Evolutionary conservation across 2,329 filamentous ascomycete genomes (phyloP), one percentile per base, ranked within the genome.

Genomic region (Cryphonectria japonica): DNA sequence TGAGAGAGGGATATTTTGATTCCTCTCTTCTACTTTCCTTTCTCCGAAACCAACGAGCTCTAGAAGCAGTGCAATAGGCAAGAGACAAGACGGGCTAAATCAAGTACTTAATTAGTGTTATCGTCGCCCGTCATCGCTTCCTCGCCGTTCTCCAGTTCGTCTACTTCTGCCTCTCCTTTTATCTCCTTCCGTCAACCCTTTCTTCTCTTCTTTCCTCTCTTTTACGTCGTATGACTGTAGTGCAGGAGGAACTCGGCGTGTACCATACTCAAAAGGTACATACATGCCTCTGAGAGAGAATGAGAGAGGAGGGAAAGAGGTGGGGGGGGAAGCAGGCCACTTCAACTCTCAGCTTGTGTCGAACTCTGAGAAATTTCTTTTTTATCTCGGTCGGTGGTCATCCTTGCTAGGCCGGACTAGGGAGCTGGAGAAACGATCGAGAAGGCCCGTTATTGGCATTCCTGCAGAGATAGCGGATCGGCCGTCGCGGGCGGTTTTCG

Each of bases 391-490:
- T 71, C 61, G 29, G 29, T 14, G 39, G 26, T 34, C 43, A 62
- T 66, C 59, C 29, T 43, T 26, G 52, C 39, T 39, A 46, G 39
- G 19, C 59, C 52, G 52, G 62, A 71, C 54, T 41, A 68, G 66
- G 61, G 61, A 54, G 52, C 32, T 59, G 54, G 16, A 67, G 39
- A 13, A 16, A 29, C 50, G 50, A 39, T 32, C 32, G 14, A 52
- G 3, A n/a, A 11, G 57, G 62, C 16, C 67, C 19, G 22, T 65
- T 54, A 69, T 65, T 67, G 52, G 69, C 39, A 69, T 61, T 46
- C 41, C 61, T 64, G 63, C 63, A 65, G 41, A 62, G 67, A 68
- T 68, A 68, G 67, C 67, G 67, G 67, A 68, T 41, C 67, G 43
- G 16, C 67, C 59, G 39, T 52, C 34, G 68, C 52, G 62, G 50